A percentile compares a stretch with the other conserved stretches of the same genome.
Conservation (phyloP, 164 flowering plant genomes). For the Chloranthus sessilifolius region DNA sequence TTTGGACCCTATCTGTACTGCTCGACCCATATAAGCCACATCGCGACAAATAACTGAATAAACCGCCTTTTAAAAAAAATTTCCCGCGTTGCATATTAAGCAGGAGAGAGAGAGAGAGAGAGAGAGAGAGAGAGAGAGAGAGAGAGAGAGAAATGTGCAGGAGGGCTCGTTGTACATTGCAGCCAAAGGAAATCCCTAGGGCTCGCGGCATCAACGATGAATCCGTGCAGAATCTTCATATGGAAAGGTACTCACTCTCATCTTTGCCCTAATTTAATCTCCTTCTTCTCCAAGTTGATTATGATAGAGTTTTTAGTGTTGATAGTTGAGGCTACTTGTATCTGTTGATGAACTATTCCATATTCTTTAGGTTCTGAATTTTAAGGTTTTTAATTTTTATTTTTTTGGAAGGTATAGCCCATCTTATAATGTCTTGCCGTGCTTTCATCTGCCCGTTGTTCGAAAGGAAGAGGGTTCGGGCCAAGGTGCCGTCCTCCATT, state of each 20-base stretch:
- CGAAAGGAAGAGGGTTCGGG: conserved; percentile 43
- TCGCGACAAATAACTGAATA: too few species aligned
- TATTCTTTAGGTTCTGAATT: neutral
- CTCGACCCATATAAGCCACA: too few species aligned
- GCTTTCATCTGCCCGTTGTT: conserved; percentile 63
- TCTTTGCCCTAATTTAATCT: too few species aligned
- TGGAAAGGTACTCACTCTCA: conserved; percentile 40
- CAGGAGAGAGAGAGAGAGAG: too few species aligned
- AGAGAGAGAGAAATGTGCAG: conserved; percentile 53
- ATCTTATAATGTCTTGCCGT: conserved; percentile 68
- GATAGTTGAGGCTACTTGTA: neutral
- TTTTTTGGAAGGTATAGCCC: conserved; percentile 53
- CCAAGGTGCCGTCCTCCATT: conserved; percentile 45
- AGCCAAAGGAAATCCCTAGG: conserved; percentile 58
- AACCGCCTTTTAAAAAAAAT: too few species aligned
- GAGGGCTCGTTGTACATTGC: conserved; percentile 56
- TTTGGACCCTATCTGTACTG: too few species aligned
- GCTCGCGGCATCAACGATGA: conserved; percentile 43
- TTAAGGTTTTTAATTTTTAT: neutral
- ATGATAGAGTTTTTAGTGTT: neutral
- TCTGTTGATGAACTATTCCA: neutral
- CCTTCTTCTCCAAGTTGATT: neutral
- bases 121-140: conserved; percentile 3
- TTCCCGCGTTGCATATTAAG: too few species aligned
- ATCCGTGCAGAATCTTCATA: conserved; percentile 31